phyloP scores from a whole-genome alignment of 2,329 filamentous ascomycete genomes.

The Arthrobotrys pseudoclavata region DNA sequence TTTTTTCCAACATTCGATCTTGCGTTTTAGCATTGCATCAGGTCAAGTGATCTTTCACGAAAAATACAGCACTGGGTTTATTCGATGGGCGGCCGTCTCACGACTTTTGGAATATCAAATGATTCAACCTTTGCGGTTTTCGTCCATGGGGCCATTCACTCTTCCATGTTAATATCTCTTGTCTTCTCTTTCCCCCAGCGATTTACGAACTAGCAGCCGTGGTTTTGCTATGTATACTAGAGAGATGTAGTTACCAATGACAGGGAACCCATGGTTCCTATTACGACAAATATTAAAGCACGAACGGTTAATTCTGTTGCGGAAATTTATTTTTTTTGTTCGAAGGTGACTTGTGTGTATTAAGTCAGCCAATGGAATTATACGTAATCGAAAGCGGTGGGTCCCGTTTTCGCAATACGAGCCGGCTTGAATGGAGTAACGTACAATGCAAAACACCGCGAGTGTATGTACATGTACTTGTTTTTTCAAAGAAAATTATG shows the following conservation, averaged over 20 bases:
- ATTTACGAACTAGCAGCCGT: not conserved
- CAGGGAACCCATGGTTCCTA: not conserved
- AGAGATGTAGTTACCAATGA: conserved; percentile 1
- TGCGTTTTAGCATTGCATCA: conserved; percentile 34
- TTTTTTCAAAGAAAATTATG: conserved; percentile 11
- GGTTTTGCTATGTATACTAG: conserved; percentile 12
- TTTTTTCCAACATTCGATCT: not conserved
- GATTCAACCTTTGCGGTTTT: not conserved
- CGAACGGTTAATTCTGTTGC: not conserved
- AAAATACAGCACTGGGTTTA: not conserved
- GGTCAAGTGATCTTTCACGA: conserved; percentile 7
- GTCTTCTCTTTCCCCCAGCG: not conserved
- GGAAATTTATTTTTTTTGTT: not conserved
- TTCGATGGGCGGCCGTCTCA: conserved; percentile 1
- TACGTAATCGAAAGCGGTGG: not conserved
- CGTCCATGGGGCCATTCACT: not conserved
- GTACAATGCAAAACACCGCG: not conserved
- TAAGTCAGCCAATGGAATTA: not conserved
- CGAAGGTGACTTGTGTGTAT: not conserved
- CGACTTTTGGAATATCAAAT: not conserved
- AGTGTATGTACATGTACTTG: conserved; percentile 1
- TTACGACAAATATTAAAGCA: not conserved
- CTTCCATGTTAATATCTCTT: not conserved
- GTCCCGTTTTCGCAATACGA: not conserved
- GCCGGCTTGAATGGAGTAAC: not conserved